phyloP scores from a whole-genome alignment of 805 yeast species.

The Kuraishia molischiana region DNA sequence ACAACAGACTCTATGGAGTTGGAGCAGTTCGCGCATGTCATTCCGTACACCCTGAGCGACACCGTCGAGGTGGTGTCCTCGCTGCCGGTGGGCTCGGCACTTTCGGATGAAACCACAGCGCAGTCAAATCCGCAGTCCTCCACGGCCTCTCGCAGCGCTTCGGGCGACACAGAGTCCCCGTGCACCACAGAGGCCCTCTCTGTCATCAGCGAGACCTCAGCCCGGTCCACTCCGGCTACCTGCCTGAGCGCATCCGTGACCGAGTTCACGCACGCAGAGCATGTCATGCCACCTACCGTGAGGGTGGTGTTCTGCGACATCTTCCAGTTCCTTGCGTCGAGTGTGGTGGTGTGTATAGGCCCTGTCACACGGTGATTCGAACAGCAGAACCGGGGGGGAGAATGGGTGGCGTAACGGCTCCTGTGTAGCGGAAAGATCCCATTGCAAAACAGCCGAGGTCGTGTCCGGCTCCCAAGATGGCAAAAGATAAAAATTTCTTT shows the following conservation, averaged over 20 bases:
- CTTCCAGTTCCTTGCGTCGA: too few species aligned
- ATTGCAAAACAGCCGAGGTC: too few species aligned
- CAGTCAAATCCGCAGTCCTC: constrained; percentile 68
- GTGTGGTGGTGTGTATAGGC: too few species aligned
- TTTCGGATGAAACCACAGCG: constrained; percentile 5
- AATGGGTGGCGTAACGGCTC: too few species aligned
- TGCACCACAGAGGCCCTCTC: constrained; percentile 56
- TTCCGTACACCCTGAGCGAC: constrained; percentile 37
- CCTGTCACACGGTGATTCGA: too few species aligned
- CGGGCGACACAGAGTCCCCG: constrained; percentile 18
- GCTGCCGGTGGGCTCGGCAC: constrained; percentile 2
- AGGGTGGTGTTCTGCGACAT: constrained; percentile 8
- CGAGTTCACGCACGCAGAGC: constrained; percentile 73
- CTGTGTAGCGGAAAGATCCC: too few species aligned
- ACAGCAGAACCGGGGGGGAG: too few species aligned
- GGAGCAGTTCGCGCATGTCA: constrained; percentile 52
- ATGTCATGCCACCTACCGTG: constrained; percentile 74
- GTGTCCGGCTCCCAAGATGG: too few species aligned
- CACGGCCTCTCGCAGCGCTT: constrained; percentile 36
- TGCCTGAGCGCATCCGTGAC: constrained; percentile 44
- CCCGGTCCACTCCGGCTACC: constrained; percentile 40
- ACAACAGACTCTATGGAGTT: constrained; percentile 39
- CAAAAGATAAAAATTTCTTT: too few species aligned
- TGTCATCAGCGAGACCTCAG: constrained; percentile 60
- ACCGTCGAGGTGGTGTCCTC: constrained; percentile 4